A percentile compares a stretch with the other conserved stretches of the same genome.
These are phyloP conservation scores for Epichloe elymi DNA, from an alignment of 2,329 filamentous ascomycete genomes.

Conservation along the genomic window DNA sequence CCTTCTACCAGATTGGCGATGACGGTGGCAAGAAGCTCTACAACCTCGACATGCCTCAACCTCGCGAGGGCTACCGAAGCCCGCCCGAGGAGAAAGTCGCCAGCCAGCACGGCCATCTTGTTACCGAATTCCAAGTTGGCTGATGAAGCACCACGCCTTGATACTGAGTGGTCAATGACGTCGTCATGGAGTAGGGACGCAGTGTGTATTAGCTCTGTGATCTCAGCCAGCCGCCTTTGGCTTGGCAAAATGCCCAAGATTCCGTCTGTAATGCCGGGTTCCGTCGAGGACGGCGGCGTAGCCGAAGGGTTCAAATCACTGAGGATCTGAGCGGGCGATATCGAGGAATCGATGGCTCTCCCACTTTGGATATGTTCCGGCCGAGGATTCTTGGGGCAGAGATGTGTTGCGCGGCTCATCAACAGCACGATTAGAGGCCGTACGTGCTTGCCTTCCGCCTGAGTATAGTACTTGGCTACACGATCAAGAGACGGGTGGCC, in stretches of 20 bases:
- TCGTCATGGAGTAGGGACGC: conserved; percentile 95
- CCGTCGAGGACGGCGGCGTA: conserved; percentile 25
- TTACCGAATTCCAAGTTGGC: conserved; percentile 95
- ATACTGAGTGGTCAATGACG: conserved; percentile 86
- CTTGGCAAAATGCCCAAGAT: conserved; percentile 72
- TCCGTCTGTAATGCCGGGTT: conserved; percentile 22
- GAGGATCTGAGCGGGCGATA: conserved; percentile 47
- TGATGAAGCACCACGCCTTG: conserved; percentile 70
- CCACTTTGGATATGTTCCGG: conserved; percentile 27
- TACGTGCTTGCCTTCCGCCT: conserved; percentile 92
- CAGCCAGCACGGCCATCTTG: conserved; percentile 96
- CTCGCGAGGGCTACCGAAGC: conserved; percentile 89
- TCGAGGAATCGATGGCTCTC: conserved; percentile 36
- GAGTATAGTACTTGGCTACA: conserved; percentile 95
- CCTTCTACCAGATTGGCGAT: conserved; percentile 97
- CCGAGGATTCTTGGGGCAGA: conserved; percentile 47
- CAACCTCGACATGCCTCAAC: conserved; percentile 83
- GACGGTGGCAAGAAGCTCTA: conserved; percentile 86
- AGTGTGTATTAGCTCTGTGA: conserved; percentile 94
- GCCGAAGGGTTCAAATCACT: conserved; percentile 69
- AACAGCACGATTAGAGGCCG: conserved; percentile 87
- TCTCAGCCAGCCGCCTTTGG: conserved; percentile 84
- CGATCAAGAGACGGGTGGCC: conserved; percentile 90
- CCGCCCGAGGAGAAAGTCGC: conserved; percentile 88
- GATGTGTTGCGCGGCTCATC: conserved; percentile 88